Evolutionary conservation across 148 eudicot genomes (phyloP).

Genomic region (Talinum fruticosum): DNA sequence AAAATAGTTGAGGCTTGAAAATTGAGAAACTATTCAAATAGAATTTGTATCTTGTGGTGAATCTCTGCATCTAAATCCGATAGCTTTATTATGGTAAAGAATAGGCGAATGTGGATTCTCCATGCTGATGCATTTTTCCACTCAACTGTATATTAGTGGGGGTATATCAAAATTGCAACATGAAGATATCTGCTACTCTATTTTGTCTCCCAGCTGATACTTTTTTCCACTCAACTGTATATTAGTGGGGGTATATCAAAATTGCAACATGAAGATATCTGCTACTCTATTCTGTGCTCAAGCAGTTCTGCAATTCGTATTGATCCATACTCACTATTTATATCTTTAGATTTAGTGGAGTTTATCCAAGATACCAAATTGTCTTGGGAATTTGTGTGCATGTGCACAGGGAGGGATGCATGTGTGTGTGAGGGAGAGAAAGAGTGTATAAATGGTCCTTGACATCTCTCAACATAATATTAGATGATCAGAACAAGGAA

Average conservation of each 20-base stretch:
- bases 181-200: not conserved
- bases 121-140: too few relatives aligned
- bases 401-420: too few relatives aligned
- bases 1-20: too few relatives aligned
- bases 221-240: too few relatives aligned
- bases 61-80: too few relatives aligned
- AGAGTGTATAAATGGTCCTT: not conserved
- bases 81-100: too few relatives aligned
- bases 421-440: too few relatives aligned
- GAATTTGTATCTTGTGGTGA: not conserved
- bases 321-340: not conserved
- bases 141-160: too few relatives aligned
- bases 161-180: not conserved
- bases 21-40: not conserved
- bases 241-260: not conserved
- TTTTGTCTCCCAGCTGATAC: too few relatives aligned
- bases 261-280: not conserved
- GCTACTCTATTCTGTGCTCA: not conserved
- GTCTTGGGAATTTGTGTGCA: not conserved
- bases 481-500: too few relatives aligned
- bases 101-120: too few relatives aligned
- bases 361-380: not conserved
- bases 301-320: not conserved
- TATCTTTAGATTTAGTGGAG: not conserved
- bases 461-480: not conserved